Percentiles rank a stretch among this genome's conserved stretches.
Conservation (phyloP, 1,284 basidiomycete species). For the Rhodotorula sp. region DNA sequence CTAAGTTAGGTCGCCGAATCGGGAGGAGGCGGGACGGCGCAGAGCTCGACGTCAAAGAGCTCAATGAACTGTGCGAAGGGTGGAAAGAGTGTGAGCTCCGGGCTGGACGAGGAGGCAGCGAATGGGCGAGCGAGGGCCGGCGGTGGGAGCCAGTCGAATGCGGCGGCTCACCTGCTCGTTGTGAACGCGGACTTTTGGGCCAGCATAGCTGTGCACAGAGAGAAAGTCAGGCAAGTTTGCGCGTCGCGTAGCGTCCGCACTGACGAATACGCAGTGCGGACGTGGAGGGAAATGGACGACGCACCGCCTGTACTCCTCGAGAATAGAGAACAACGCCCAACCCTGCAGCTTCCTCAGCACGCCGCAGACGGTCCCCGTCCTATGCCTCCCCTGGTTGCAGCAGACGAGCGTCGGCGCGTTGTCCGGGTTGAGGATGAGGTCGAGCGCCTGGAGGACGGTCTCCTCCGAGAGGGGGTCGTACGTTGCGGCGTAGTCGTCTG, state of each 20-base stretch:
- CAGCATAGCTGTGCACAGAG: conserved; percentile 51
- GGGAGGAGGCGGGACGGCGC: conserved; percentile 2
- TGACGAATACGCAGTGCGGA: background rate
- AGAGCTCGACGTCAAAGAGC: conserved; percentile 51
- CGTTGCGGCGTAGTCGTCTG: conserved; percentile 53
- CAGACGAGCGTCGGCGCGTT: conserved; percentile 58
- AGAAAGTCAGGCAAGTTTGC: background rate
- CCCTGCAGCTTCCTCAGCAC: conserved; percentile 55
- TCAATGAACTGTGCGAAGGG: conserved; percentile 58
- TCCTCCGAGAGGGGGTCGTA: conserved; percentile 56
- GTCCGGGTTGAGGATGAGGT: conserved; percentile 55
- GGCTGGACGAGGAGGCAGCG: background rate
- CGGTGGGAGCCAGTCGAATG: no score
- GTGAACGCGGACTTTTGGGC: conserved; percentile 57
- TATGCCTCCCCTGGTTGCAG: conserved; percentile 58
- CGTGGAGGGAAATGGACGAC: conserved; percentile 25
- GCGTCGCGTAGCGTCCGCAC: no score
- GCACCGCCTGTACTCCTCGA: conserved; percentile 60
- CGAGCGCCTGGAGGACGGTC: conserved; percentile 57
- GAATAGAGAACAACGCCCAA: conserved; percentile 57
- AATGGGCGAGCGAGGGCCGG: background rate
- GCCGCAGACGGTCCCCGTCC: conserved; percentile 58
- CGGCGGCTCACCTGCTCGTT: conserved; percentile 52
- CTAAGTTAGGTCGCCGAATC: background rate
- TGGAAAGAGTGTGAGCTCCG: conserved; percentile 23